Conservation (phyloP, 306 rosid genomes). For the Ammopiptanthus mongolicus region DNA sequence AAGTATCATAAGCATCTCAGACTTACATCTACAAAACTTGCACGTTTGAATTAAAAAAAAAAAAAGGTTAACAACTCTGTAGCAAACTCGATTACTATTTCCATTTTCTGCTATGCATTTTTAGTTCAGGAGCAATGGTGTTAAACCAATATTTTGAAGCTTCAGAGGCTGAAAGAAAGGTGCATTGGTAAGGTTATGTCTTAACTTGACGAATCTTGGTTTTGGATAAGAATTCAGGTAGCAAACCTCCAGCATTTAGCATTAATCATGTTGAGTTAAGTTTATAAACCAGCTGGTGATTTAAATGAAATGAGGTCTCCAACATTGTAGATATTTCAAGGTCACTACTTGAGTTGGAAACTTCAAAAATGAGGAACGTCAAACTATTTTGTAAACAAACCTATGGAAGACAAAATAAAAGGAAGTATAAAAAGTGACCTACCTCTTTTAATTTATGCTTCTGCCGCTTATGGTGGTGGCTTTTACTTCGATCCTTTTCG, state of each 20-base stretch:
- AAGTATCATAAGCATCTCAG: conserved; percentile 63
- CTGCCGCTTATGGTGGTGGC: conserved; percentile 55
- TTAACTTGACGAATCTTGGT: background rate
- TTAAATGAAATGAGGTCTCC: background rate
- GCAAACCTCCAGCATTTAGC: background rate
- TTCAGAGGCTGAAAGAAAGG: background rate
- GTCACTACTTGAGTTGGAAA: background rate
- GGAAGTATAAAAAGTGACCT: conserved; percentile 26
- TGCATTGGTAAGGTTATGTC: background rate
- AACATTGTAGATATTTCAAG: background rate
- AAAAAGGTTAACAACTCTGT: background rate
- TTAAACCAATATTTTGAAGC: background rate
- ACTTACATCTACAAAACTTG: conserved; percentile 2
- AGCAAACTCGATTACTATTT: background rate
- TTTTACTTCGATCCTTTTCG: conserved; percentile 72
- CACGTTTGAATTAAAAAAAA: background rate
- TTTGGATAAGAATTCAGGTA: background rate
- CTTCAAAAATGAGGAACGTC: background rate
- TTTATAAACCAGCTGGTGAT: background rate
- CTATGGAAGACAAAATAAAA: background rate
- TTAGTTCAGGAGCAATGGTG: background rate
- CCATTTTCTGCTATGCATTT: background rate
- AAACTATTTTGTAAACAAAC: background rate
- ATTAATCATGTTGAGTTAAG: background rate
- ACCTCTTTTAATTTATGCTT: conserved; percentile 81